Conservation (phyloP, 306 rosid genomes). For the Cucurbita argyrosperma region DNA sequence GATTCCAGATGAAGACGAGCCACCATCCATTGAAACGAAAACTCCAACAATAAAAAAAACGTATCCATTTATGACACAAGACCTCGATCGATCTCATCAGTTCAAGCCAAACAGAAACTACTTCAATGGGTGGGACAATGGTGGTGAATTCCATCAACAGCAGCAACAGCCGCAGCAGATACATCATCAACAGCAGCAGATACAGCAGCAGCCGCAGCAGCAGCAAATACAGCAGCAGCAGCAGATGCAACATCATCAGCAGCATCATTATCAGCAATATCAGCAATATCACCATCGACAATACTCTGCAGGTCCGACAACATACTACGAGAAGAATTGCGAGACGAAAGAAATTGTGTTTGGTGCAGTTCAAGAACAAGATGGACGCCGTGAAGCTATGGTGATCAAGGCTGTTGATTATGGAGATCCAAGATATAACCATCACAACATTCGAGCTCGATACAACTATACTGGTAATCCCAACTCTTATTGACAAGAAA, state of each 20-base stretch:
- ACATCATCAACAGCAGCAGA: constrained; percentile 9
- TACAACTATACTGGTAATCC: constrained; percentile 48
- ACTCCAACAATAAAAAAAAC: constrained; percentile 32
- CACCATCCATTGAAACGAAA: constrained; percentile 61
- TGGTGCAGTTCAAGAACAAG: constrained; percentile 92
- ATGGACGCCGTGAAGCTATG: constrained; percentile 72
- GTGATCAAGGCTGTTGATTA: constrained; percentile 87
- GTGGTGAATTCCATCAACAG: constrained; percentile 30
- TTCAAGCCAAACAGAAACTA: constrained; percentile 35
- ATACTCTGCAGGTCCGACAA: constrained; percentile 46
- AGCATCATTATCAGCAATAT: constrained; percentile 18
- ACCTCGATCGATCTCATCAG: constrained; percentile 43
- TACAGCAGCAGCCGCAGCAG: constrained; percentile 1
- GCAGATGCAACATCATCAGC: constrained; percentile 7
- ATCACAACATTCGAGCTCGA: constrained; percentile 61
- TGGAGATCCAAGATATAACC: constrained; percentile 52
- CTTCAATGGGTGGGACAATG: constrained; percentile 35
- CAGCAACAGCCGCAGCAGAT: constrained; percentile 15
- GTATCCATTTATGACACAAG: constrained; percentile 51
- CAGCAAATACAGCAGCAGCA: constrained; percentile 7
- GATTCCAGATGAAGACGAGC: constrained; percentile 78
- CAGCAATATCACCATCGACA: constrained; percentile 51
- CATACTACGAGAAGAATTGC: constrained; percentile 53
- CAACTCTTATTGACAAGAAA: constrained; percentile 33
- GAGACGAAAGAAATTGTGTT: constrained; percentile 90